Evolutionary conservation across 345 rosid genomes (phyloP).

Genomic region (Syzygium aqueum): DNA sequence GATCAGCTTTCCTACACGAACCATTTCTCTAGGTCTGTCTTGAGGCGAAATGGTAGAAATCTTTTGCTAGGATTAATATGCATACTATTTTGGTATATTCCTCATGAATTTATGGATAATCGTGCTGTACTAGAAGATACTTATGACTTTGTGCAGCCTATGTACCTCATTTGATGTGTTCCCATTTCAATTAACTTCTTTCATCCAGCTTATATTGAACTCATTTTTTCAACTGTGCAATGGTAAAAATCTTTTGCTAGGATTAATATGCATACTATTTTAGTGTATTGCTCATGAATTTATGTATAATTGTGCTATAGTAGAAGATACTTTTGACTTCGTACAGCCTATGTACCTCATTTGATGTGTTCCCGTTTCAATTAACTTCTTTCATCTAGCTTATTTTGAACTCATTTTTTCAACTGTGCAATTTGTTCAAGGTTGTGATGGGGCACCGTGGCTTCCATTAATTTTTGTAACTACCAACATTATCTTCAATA

Average conservation of each 20-base stretch:
- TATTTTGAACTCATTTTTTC: not conserved
- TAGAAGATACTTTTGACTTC: not conserved
- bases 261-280: not conserved
- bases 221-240: not conserved
- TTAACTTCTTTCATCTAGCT: not conserved
- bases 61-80: not conserved
- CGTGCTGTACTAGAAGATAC: not conserved
- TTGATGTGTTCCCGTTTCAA: not conserved
- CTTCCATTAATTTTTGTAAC: conserved; percentile 67
- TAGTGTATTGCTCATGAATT: not conserved
- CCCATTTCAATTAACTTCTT: too few relatives aligned
- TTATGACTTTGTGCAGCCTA: not conserved
- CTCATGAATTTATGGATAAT: not conserved
- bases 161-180: too few relatives aligned
- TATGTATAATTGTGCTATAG: not conserved
- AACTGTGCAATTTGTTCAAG: conserved; percentile 17
- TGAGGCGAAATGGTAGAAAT: not conserved
- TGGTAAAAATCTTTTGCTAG: not conserved
- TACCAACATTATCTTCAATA: conserved; percentile 67
- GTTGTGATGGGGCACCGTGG: conserved; percentile 68
- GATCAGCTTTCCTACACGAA: not conserved
- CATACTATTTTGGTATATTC: not conserved
- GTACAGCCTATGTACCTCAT: not conserved
- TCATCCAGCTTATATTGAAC: too few relatives aligned
- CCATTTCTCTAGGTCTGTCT: not conserved